These are phyloP conservation scores for Fusarium anthophilum DNA, from an alignment of 2,329 filamentous ascomycete species.

Conservation along the genomic window DNA sequence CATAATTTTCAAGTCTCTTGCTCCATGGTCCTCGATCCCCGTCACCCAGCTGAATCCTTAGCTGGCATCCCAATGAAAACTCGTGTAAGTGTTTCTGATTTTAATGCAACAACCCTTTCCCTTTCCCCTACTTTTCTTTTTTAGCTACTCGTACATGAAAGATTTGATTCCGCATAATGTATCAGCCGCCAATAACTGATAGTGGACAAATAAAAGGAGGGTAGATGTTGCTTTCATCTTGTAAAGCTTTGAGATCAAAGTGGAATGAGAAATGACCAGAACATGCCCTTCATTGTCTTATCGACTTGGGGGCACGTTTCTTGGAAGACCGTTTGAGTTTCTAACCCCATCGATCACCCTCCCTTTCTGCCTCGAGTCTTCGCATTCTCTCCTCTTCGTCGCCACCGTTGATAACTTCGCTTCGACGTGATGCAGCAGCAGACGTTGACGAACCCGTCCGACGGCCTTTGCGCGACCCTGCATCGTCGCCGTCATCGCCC, in stretches of 20 bases:
- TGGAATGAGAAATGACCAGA: not conserved
- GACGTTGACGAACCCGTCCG: slow-evolving; percentile 47
- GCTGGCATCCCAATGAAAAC: slow-evolving; percentile 1
- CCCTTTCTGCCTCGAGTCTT: slow-evolving; percentile 68
- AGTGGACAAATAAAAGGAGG: not conserved
- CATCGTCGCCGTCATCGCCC: slow-evolving; percentile 52
- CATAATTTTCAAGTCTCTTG: not conserved
- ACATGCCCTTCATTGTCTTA: slow-evolving; percentile 9
- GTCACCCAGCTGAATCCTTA: not conserved
- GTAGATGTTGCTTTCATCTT: not conserved
- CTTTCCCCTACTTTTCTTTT: not conserved
- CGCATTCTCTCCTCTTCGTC: slow-evolving; percentile 64
- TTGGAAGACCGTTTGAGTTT: slow-evolving; percentile 4
- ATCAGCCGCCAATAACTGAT: slow-evolving; percentile 21
- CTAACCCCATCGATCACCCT: slow-evolving; percentile 61
- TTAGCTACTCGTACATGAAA: slow-evolving; percentile 25
- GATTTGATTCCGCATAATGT: not conserved
- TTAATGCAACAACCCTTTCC: not conserved
- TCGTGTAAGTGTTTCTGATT: slow-evolving; percentile 7
- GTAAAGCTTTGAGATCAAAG: not conserved
- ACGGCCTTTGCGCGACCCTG: slow-evolving; percentile 52
- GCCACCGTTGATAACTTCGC: slow-evolving; percentile 57
- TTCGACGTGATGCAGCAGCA: slow-evolving; percentile 51
- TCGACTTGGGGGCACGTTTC: slow-evolving; percentile 1
- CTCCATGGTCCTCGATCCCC: not conserved